Base-by-base conservation (phyloP, 2,329 filamentous ascomycete genomes). In the Xylaria sp. region DNA sequence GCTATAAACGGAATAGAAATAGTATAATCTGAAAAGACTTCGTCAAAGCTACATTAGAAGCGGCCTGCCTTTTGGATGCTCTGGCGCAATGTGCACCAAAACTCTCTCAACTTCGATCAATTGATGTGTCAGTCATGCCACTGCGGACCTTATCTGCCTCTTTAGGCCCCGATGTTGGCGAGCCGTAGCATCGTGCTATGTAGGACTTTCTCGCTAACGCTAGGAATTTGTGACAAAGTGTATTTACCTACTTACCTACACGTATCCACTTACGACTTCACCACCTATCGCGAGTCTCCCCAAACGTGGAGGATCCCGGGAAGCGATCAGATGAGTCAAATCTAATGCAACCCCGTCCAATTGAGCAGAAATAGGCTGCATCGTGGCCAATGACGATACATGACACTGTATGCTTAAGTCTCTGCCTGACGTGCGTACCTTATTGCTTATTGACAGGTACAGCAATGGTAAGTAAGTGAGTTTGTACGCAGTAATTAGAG, bases 291-390 rank as follows among this genome's bases (percentile, higher is more conserved):
- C 52, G 57, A 56, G 31, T 6, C 43, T 59, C 51, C 51, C 43
- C 58, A 7, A 18, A 20, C n/a, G 15, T 56, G 39, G 39, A 66
- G 51, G 39, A 54, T 56, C 51, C 57, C 28, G 41, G 31, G 51
- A 52, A 52, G 6, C 63, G 67, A 62, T 68, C 59, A 61, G 62
- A 66, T 71, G 69, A 71, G 69, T 71, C 69, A 64, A 61, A 28
- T 12, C 12, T 48, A 61, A 68, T 68, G 67, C 41, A 66, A 66
- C 67, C 59, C 59, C 31, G 55, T 36, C 52, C 36, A 23, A 54
- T 58, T n/a, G 52, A 52, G 54, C 12, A 20, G 46, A 56, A 56
- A 33, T 36, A n/a, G 56, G 49, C 57, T 63, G 48, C 64, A 62
- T 66, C 49, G 66, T 64, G 59, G 59, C 60, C 61, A 58, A 51